Percentiles rank a stretch among this genome's conserved stretches.
Conservation (phyloP, 2,329 filamentous ascomycete species). For the Gaeumannomyces sp. region DNA sequence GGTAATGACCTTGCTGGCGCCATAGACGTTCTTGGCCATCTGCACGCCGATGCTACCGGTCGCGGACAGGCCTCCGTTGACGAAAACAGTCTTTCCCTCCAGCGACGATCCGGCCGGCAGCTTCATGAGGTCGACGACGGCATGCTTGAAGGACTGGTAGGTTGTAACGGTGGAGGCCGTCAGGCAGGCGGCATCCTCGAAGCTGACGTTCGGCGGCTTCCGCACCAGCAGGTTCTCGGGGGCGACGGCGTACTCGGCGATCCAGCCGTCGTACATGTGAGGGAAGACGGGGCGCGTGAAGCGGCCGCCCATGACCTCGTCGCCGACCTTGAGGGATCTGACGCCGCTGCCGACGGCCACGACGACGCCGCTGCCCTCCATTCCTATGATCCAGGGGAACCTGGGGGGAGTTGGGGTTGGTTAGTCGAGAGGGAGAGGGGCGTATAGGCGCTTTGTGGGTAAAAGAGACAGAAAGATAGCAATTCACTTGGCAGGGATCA, state of each 20-base stretch:
- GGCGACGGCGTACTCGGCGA: constrained; percentile 34
- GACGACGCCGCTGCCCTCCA: constrained; percentile 25
- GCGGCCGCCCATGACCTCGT: constrained; percentile 33
- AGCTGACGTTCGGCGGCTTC: constrained; percentile 23
- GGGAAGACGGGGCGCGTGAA: constrained; percentile 32
- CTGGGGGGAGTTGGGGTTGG: constrained; percentile 10
- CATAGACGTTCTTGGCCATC: constrained; percentile 43
- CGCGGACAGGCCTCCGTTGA: constrained; percentile 43
- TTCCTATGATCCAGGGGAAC: constrained; percentile 21
- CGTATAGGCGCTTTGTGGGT: too few species aligned
- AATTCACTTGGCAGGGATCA: constrained; percentile 23
- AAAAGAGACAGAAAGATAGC: too few species aligned
- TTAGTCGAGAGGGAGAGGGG: too few species aligned
- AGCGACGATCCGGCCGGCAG: constrained; percentile 27
- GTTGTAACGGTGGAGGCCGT: constrained; percentile 34
- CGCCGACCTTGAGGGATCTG: constrained; percentile 23
- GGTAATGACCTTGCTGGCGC: constrained; percentile 39
- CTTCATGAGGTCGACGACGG: constrained; percentile 31
- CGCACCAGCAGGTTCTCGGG: constrained; percentile 28
- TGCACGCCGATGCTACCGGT: constrained; percentile 41
- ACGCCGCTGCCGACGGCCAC: constrained; percentile 24
- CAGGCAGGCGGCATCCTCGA: constrained; percentile 25
- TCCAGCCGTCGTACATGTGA: constrained; percentile 24
- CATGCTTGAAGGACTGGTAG: constrained; percentile 35
- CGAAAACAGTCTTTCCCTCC: constrained; percentile 43